Percentiles rank a stretch among this genome's conserved stretches.
phyloP scores from a whole-genome alignment of 2,329 filamentous ascomycete genomes.

The Fusarium solani-melongenae region DNA sequence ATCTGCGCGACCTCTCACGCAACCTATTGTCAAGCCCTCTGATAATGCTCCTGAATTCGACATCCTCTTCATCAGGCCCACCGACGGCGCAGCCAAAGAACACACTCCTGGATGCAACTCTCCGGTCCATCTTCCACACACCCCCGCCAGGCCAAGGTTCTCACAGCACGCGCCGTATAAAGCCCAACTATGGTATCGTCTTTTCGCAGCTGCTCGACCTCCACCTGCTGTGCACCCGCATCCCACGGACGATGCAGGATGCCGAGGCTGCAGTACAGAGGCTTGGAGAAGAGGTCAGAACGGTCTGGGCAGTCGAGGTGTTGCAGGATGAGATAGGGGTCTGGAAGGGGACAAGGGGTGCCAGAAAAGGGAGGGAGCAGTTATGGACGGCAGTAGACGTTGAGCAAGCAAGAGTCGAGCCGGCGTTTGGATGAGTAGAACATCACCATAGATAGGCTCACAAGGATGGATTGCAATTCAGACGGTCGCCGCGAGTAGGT shows the following conservation, averaged over 20 bases:
- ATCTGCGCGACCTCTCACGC: constrained; percentile 58
- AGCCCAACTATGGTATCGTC: constrained; percentile 64
- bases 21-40: constrained; percentile 56
- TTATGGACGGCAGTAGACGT: constrained; percentile 64
- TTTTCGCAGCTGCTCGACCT: constrained; percentile 66
- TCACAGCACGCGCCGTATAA: constrained; percentile 48
- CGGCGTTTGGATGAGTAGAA: constrained; percentile 47
- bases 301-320: constrained; percentile 61
- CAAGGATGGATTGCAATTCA: neutral
- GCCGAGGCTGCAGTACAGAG: constrained; percentile 46
- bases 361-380: constrained; percentile 58
- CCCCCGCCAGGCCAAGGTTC: constrained; percentile 35
- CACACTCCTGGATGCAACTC: constrained; percentile 52
- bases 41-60: constrained; percentile 67
- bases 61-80: constrained; percentile 39
- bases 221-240: constrained; percentile 62
- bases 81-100: constrained; percentile 7
- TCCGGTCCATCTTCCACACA: constrained; percentile 62
- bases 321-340: constrained; percentile 62
- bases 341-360: constrained; percentile 52
- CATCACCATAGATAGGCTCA: constrained; percentile 7
- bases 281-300: constrained; percentile 29
- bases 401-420: constrained; percentile 51
- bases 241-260: constrained; percentile 55
- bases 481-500: constrained; percentile 15